A percentile compares a stretch with the other conserved stretches of the same genome.
Conservation (phyloP, 768 basidiomycete genomes). For the Boletellus ananas region DNA sequence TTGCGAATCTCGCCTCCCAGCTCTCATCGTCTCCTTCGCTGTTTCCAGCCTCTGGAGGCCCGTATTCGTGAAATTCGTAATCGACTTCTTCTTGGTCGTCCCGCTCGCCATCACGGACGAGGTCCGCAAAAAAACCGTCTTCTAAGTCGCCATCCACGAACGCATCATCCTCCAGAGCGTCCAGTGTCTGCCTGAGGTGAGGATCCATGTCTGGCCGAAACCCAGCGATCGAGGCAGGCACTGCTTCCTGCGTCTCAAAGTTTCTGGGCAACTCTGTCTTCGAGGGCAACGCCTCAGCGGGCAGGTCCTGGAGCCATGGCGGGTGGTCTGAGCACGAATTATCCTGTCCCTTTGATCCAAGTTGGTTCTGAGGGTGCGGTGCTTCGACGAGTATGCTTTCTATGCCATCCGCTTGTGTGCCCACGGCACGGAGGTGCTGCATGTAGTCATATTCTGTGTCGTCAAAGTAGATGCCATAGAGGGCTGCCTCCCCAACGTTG, state of each 20-base stretch:
- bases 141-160: constrained; percentile 77
- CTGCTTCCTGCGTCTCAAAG: constrained; percentile 70
- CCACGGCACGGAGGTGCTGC: constrained; percentile 86
- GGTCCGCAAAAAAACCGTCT: constrained; percentile 73
- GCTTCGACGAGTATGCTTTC: constrained; percentile 81
- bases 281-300: constrained; percentile 70
- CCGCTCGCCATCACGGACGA: constrained; percentile 71
- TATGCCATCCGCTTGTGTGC: constrained; percentile 72
- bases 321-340: constrained; percentile 31
- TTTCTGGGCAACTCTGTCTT: constrained; percentile 67
- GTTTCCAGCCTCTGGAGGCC: constrained; percentile 16
- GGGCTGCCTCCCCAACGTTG: constrained; percentile 81
- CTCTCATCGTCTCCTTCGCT: constrained; percentile 31
- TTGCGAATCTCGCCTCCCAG: constrained; percentile 81
- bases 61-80: constrained; percentile 63
- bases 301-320: constrained; percentile 55
- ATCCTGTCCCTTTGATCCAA: constrained; percentile 26
- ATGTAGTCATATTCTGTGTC: constrained; percentile 98
- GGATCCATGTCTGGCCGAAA: constrained; percentile 97
- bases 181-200: constrained; percentile 85
- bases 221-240: constrained; percentile 81
- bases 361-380: constrained; percentile 41
- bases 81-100: constrained; percentile 54
- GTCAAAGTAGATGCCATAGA: constrained; percentile 92
- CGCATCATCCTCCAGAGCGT: constrained; percentile 93